Evolutionary conservation across 495 filamentous ascomycete species (phyloP), one percentile per base, ranked within the genome.

Genomic region (Poronia punctata): DNA sequence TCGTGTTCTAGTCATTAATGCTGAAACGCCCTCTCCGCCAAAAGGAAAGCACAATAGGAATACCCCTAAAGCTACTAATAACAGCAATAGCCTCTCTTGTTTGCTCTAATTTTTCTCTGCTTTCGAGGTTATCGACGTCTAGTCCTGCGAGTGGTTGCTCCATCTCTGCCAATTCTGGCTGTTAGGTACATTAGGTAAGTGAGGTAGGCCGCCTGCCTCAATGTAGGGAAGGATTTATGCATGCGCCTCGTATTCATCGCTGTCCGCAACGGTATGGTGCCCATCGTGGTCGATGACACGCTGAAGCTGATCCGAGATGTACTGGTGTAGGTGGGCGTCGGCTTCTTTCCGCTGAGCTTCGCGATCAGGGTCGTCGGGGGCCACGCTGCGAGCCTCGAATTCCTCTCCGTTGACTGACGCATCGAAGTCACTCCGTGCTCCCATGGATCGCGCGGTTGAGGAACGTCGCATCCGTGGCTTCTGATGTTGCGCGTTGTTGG

Each of bases 381-480:
- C 52, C 14, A 50, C 51, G 38, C 52, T 53, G 44, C 59, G 58
- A 5, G 48, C 51, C 18, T 64, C 67, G 15, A 47, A 52, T 0
- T 64, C 48, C 12, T 65, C 46, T 35, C 51, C 59, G 39, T 66
- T 50, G 43, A 64, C 58, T 20, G 68, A 70, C 1, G 50, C 43
- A 38, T 72, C 76, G 54, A 83, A 94, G 66, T 92, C 87, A 57
- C 83, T 90, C n/a, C 87, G 77, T 25, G 78, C 77, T 6, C 83
- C 81, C 46, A 97, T 88, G n/a, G 86, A 93, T 11, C 90, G 76
- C 15, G 71, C 79, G 3, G 86, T 93, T 0, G 86, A 92, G 3
- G 85, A 88, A 18, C 88, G 81, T 11, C 89, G 82, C 35, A 92
- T 67, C 15, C 70, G 65, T 25, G 72, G 61, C 26, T 71, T 62